Evolutionary conservation across 2,329 filamentous ascomycete species (phyloP).

Genomic region (Colletotrichum tropicicola): DNA sequence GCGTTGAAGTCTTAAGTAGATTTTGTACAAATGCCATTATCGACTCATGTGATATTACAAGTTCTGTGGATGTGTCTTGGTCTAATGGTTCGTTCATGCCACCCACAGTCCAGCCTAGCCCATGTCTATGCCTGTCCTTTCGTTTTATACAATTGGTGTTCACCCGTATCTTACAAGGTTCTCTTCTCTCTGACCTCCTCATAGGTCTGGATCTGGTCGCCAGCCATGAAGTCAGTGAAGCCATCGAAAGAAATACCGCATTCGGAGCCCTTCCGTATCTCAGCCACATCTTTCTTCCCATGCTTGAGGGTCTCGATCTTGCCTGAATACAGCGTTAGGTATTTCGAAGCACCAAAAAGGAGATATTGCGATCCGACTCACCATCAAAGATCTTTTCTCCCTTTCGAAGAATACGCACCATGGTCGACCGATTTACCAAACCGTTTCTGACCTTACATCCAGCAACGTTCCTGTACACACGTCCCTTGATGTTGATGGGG

Average conservation of each 20-base stretch:
- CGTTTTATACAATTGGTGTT: background rate
- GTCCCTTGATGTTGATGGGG: slow-evolving; percentile 80
- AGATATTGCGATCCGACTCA: slow-evolving; percentile 56
- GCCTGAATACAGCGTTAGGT: slow-evolving; percentile 61
- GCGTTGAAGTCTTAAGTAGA: background rate
- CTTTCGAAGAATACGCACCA: slow-evolving; percentile 76
- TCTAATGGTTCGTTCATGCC: too few species aligned
- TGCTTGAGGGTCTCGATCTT: slow-evolving; percentile 85
- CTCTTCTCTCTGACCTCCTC: slow-evolving; percentile 82
- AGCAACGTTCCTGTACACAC: slow-evolving; percentile 78
- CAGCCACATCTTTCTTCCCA: slow-evolving; percentile 87
- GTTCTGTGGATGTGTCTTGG: background rate
- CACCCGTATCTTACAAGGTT: slow-evolving; percentile 48
- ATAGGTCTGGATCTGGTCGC: slow-evolving; percentile 89
- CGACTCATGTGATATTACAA: background rate
- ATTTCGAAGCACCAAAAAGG: background rate
- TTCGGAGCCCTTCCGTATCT: slow-evolving; percentile 93
- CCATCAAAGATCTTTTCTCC: slow-evolving; percentile 82
- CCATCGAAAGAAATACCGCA: slow-evolving; percentile 87
- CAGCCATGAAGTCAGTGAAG: slow-evolving; percentile 81
- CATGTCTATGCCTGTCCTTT: background rate
- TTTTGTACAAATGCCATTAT: background rate
- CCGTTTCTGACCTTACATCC: slow-evolving; percentile 91
- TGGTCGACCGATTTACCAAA: slow-evolving; percentile 67
- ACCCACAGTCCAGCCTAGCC: background rate